Evolutionary conservation across 1,284 basidiomycete genomes (phyloP), one percentile per base, ranked within the genome.

Genomic region (Cerioporus squamosus): DNA sequence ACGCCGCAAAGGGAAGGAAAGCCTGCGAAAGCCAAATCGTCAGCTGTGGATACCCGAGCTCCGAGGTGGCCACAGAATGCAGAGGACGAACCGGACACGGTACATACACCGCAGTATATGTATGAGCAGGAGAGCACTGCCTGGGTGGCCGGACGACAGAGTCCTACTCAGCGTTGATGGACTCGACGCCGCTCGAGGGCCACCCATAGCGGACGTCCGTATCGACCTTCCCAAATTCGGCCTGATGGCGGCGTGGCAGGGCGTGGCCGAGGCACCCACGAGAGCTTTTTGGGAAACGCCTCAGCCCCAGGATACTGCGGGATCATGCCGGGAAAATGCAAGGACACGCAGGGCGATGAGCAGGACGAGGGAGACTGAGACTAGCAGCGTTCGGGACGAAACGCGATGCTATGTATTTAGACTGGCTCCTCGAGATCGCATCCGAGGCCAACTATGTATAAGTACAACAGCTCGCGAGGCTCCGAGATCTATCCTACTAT

Each of bases 241-340:
- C 24, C 24, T 63, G 62, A 63, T 63, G 62, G 59, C 59, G 59
- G 55, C 61, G 59, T 48, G 51, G 50, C 46, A 46, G 55, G 59
- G 55, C 61, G 59, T 48, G 51, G 50, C 46, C 51, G 55, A 63
- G 53, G 56, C 52, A 53, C 58, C 20, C 53, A 60, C 56, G 31
- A 18, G 31, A 20, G 53, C 59, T n/a, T 29, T 23, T 47, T 55
- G 53, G 51, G 59, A 51, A 43, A 63, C 20, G 49, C 49, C 20
- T 49, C 18, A 17, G 51, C 24, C 42, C 47, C 43, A 42, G 33
- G 3, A n/a, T 26, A 18, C 46, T 49, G 47, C 47, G 47, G 31
- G 26, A 44, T 47, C 53, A 49, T 38, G 26, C 40, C 40, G 8
- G 33, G 14, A 10, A 10, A 4, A 10, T 36, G 14, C 33, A 36